Evolutionary conservation across 129 eudicot genomes (phyloP).

Genomic region (Flaveria trinervia): DNA sequence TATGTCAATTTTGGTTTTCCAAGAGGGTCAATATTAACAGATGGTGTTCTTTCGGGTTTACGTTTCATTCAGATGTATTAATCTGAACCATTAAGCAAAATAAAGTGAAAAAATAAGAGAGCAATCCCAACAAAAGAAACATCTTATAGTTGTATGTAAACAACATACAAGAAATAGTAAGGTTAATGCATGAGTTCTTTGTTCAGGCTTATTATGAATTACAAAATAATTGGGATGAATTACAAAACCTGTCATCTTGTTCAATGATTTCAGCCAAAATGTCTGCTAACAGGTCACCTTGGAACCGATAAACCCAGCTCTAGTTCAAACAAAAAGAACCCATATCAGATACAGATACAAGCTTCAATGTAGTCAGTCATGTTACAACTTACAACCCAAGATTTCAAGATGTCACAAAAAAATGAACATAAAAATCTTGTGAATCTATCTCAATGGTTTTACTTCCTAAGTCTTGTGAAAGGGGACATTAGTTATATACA

Average conservation of each 20-base stretch:
- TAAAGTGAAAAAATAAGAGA: not conserved
- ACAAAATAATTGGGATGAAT: conserved; percentile 30
- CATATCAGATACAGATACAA: conserved; percentile 44
- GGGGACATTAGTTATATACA: not conserved
- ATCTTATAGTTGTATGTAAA: not conserved
- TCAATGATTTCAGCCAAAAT: conserved; percentile 29
- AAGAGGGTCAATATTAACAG: too few species aligned
- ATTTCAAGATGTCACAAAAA: not conserved
- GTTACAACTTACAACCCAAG: conserved; percentile 27
- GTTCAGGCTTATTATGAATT: conserved; percentile 30
- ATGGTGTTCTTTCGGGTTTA: conserved; percentile 13
- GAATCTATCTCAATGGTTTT: conserved; percentile 20
- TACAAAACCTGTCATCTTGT: conserved; percentile 52
- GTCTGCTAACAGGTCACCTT: conserved; percentile 73
- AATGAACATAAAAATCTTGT: not conserved
- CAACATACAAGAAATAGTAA: not conserved
- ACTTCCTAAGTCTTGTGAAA: conserved; percentile 18
- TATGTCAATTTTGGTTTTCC: too few species aligned
- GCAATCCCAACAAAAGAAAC: conserved; percentile 7
- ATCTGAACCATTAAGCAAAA: conserved; percentile 1
- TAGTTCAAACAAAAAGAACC: conserved; percentile 48
- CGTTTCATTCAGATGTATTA: not conserved
- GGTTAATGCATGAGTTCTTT: not conserved
- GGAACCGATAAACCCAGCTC: conserved; percentile 94
- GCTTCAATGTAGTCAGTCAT: conserved; percentile 17